Evolutionary conservation across 2,329 filamentous ascomycete species (phyloP), one percentile per base, ranked within the genome.

Genomic region (Sporothrix schenckii): DNA sequence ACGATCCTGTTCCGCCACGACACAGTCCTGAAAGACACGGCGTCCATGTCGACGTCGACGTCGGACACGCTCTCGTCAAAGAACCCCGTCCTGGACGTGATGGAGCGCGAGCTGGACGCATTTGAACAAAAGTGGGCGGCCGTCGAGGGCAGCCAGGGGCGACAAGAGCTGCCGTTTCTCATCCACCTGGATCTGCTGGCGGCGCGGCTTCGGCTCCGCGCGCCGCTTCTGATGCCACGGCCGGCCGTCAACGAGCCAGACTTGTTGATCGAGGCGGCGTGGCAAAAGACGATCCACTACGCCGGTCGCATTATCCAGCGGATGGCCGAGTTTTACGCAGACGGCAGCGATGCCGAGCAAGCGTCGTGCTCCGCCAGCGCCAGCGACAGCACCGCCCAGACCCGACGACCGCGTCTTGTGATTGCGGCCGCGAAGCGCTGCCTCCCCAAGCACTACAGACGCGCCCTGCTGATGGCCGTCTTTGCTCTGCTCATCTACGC

Each of bases 211-310:
- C 54, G 54, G 19, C 14, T 60, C 1, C 30, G 54, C 4, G 54
- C 54, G 13, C 54, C 54, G 9, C 54, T 41, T 10, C 30, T 60
- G 3, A 41, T 60, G 54, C 54, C 54, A 5, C 54, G 54, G 34
- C 13, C 54, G 7, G 16, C 30, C 19, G 7, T 19, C 4, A 2
- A 6, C 4, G 16, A n/a, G 54, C 53, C 53, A 1, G 54, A 60
- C 4, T 13, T 60, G 6, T 60, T 60, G 13, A 27, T 41, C 27
- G 54, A 60, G 54, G 54, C 54, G 4, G 54, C 54, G 13, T 60
- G 54, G 54, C 54, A 60, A n/a, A 60, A 60, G 30, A 60, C 54
- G 3, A 30, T 60, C 9, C 30, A 60, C 54, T 60, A 60, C 19
- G 54, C 54, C 30, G 54, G 54, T 19, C 54, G 39, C 7, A 60